Conservation (phyloP, 352 stramenopile genomes). For the Thalassiosira ordinaria region DNA sequence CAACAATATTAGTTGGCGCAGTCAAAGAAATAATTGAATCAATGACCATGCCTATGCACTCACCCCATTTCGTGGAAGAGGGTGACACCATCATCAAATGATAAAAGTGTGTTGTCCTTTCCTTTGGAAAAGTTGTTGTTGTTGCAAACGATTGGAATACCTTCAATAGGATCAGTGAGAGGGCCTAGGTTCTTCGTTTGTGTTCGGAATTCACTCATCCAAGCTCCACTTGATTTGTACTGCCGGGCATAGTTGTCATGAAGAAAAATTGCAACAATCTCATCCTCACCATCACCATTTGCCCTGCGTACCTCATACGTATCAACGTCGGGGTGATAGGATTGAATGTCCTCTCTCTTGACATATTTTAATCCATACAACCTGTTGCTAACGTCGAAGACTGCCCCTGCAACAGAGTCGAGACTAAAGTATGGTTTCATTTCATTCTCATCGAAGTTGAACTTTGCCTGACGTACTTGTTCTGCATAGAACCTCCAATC, state of each 20-base stretch:
- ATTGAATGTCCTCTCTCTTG: slow-evolving; percentile 64
- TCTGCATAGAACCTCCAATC: slow-evolving; percentile 84
- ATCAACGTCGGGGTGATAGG: slow-evolving; percentile 85
- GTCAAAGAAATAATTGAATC: no score
- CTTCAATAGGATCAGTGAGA: slow-evolving; percentile 54
- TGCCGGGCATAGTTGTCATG: slow-evolving; percentile 83
- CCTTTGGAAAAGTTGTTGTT: slow-evolving; percentile 87
- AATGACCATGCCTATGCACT: no score
- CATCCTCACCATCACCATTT: slow-evolving; percentile 46
- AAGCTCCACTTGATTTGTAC: slow-evolving; percentile 77
- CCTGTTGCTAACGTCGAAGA: slow-evolving; percentile 82
- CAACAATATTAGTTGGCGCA: no score
- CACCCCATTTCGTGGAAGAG: slow-evolving; percentile 85
- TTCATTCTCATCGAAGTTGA: slow-evolving; percentile 81
- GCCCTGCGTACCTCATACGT: slow-evolving; percentile 81
- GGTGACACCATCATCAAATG: slow-evolving; percentile 81
- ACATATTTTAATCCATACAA: slow-evolving; percentile 84
- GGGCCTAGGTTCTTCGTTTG: slow-evolving; percentile 76
- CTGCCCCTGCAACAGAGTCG: slow-evolving; percentile 71
- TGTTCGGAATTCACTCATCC: slow-evolving; percentile 83
- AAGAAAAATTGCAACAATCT: slow-evolving; percentile 82
- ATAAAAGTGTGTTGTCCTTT: slow-evolving; percentile 68
- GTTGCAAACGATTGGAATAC: slow-evolving; percentile 84
- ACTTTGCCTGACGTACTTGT: slow-evolving; percentile 74
- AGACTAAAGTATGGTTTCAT: slow-evolving; percentile 86